Percentiles rank a stretch among this genome's conserved stretches.
Conservation (phyloP, 768 basidiomycete species). For the Tylopilus rubrobrunneus region DNA sequence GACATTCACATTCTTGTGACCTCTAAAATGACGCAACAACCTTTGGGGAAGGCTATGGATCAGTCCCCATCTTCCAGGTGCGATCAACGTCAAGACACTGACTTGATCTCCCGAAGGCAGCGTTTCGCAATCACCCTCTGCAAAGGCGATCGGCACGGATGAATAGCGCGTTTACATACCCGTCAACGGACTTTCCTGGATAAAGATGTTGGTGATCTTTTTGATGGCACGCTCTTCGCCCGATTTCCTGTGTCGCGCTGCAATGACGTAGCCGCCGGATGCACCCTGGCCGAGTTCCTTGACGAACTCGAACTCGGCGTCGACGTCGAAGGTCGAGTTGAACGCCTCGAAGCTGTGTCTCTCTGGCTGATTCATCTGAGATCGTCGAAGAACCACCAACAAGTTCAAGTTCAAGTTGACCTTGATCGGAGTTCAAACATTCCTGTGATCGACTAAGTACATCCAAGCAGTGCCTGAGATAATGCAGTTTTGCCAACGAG, state of each 20-base stretch:
- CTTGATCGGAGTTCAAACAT: no score
- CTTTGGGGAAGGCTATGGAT: constrained; percentile 34
- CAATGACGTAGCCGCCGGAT: constrained; percentile 81
- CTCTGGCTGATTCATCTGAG: constrained; percentile 16
- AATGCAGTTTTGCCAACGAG: no score
- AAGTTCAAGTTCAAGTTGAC: no score
- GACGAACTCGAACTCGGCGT: constrained; percentile 87
- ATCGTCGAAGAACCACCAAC: no score
- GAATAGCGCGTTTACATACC: no score
- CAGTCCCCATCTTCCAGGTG: neutral
- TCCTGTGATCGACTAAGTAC: no score
- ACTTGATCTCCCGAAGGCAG: constrained; percentile 94
- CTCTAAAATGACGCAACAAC: constrained; percentile 94
- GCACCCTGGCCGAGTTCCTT: constrained; percentile 97
- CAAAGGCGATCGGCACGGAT: no score
- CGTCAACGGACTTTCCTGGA: no score
- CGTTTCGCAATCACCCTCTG: constrained; percentile 54
- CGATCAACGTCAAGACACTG: constrained; percentile 25
- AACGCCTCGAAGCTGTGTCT: constrained; percentile 78
- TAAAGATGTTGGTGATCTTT: constrained; percentile 93
- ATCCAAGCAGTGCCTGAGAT: no score
- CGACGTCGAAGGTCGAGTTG: constrained; percentile 84
- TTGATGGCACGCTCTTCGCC: constrained; percentile 65
- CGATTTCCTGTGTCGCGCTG: constrained; percentile 76
- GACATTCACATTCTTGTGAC: constrained; percentile 87